phyloP scores from a whole-genome alignment of 768 basidiomycete genomes.

The Mycena leptocephala region DNA sequence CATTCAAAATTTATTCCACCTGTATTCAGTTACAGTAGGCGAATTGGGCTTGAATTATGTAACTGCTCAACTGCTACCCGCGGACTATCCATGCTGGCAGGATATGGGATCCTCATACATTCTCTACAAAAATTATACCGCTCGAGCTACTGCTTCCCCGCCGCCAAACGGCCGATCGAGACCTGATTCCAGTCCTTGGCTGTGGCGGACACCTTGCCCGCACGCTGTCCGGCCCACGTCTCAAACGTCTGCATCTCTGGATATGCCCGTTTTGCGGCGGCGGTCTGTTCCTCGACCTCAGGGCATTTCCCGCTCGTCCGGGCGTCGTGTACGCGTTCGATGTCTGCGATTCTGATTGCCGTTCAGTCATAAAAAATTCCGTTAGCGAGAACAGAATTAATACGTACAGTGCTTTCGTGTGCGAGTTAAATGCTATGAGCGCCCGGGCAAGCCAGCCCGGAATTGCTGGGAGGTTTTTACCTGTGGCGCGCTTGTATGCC shows the following conservation, averaged over 20 bases:
- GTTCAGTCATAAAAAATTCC: background rate
- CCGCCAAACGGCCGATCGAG: slow-evolving; percentile 38
- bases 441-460: slow-evolving; percentile 44
- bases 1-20: too few species aligned
- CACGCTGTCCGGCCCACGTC: slow-evolving; percentile 43
- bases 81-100: too few species aligned
- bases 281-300: slow-evolving; percentile 42
- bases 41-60: too few species aligned
- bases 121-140: too few species aligned
- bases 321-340: slow-evolving; percentile 46
- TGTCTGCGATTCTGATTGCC: slow-evolving; percentile 42
- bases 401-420: slow-evolving; percentile 49
- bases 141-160: slow-evolving; percentile 42
- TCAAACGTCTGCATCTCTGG: slow-evolving; percentile 48
- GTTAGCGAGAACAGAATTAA: background rate
- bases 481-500: slow-evolving; percentile 40
- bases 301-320: slow-evolving; percentile 34
- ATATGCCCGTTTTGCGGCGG: slow-evolving; percentile 39
- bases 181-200: slow-evolving; percentile 48
- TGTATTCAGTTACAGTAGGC: too few species aligned
- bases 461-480: slow-evolving; percentile 45
- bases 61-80: too few species aligned
- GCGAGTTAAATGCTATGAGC: slow-evolving; percentile 48
- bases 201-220: background rate
- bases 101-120: too few species aligned